Evolutionary conservation across 1,284 basidiomycete genomes (phyloP).

Genomic region (Cryptococcus sp.): DNA sequence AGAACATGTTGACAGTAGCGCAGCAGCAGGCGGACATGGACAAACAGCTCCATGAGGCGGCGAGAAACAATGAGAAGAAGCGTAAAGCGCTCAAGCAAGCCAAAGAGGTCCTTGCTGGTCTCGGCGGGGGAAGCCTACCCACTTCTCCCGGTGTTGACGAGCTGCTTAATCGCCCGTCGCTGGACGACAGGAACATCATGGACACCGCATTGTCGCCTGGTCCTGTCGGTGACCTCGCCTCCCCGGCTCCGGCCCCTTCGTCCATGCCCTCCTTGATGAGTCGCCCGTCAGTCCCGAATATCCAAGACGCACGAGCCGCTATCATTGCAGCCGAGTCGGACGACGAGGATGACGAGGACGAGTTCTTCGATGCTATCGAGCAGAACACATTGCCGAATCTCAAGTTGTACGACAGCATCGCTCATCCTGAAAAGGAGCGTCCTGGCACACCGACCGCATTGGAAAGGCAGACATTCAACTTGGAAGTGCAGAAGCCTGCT

Average conservation of each 20-base stretch:
- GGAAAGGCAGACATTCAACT: conserved; percentile 12
- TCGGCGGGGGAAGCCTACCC: conserved; percentile 35
- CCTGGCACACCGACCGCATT: conserved; percentile 32
- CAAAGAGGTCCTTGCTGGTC: conserved; percentile 66
- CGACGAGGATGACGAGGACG: conserved; percentile 80
- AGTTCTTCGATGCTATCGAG: conserved; percentile 98
- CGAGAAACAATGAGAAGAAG: conserved; percentile 55
- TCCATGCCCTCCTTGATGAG: conserved; percentile 2
- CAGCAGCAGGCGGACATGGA: conserved; percentile 85
- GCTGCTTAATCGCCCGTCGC: background rate
- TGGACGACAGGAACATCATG: conserved; percentile 17
- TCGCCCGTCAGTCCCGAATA: conserved; percentile 33
- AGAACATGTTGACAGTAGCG: conserved; percentile 83
- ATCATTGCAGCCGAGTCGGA: conserved; percentile 49
- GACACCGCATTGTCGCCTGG: conserved; percentile 10
- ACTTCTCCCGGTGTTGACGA: conserved; percentile 43
- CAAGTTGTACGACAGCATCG: conserved; percentile 65
- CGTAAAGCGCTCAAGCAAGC: conserved; percentile 62
- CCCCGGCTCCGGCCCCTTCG: background rate
- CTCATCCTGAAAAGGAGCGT: conserved; percentile 42
- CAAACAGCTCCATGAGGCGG: conserved; percentile 63
- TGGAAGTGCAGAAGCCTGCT: conserved; percentile 15
- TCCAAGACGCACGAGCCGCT: conserved; percentile 44
- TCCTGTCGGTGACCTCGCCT: conserved; percentile 1
- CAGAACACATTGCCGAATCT: conserved; percentile 70